Conservation (phyloP, 2,329 filamentous ascomycete genomes). For the Monosporascus sp. region DNA sequence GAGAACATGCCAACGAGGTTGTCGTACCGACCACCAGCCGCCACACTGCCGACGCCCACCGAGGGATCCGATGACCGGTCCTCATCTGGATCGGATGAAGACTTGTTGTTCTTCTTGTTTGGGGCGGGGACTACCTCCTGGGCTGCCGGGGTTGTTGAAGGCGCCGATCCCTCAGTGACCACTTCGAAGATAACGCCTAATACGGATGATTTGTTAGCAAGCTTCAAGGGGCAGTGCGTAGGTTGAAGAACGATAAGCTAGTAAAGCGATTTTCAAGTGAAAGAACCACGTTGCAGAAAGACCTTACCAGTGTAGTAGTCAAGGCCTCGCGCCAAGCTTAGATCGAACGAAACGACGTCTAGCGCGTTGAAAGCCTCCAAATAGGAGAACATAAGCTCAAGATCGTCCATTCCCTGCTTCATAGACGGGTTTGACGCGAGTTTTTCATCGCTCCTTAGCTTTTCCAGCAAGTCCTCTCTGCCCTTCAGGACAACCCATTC, state of each 20-base stretch:
- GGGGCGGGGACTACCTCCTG: constrained; percentile 16
- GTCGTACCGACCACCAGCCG: constrained; percentile 73
- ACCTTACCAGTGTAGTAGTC: constrained; percentile 60
- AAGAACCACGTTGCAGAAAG: no score
- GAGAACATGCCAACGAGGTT: constrained; percentile 75
- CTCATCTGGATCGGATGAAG: constrained; percentile 39
- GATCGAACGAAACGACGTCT: constrained; percentile 65
- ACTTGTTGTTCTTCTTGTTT: constrained; percentile 39
- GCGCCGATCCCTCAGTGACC: constrained; percentile 64
- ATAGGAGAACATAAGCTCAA: constrained; percentile 64
- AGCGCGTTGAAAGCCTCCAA: constrained; percentile 61
- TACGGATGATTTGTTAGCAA: no score
- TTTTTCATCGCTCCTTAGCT: constrained; percentile 53
- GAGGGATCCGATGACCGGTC: constrained; percentile 67
- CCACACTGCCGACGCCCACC: constrained; percentile 69
- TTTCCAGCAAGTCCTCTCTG: constrained; percentile 57
- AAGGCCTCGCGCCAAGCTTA: constrained; percentile 68
- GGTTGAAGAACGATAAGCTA: no score
- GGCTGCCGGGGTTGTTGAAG: constrained; percentile 30
- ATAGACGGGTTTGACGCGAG: constrained; percentile 60
- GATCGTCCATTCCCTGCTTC: constrained; percentile 64
- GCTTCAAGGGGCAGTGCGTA: no score
- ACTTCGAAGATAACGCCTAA: constrained; percentile 66
- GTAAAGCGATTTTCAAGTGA: no score
- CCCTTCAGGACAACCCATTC: constrained; percentile 67